Base-by-base conservation (phyloP, 2,329 filamentous ascomycete genomes). In the Fusarium nelsonii region DNA sequence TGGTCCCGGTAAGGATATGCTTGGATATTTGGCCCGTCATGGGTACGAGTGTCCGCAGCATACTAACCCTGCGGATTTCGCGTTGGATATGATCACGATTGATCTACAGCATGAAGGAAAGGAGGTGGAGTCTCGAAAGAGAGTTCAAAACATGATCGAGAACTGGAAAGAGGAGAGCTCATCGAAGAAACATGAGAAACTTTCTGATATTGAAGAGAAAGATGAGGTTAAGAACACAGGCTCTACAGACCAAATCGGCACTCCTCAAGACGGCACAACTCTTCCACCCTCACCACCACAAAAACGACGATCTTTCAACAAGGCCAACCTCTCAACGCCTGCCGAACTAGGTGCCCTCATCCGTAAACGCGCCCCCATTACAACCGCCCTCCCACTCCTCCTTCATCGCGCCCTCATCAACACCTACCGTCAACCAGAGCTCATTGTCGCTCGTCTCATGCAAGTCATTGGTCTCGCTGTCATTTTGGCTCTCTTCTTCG, bases 51-150 rank as follows among this genome's bases (percentile, higher is more conserved):
- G 91, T 72, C 90, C 91, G 0, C 81, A 83, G 15, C 87, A 91
- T 60, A 91, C 90, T 1, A 94, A 94, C 66, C 91, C 92, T 1
- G 91, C 92, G 0, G 92, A 94, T 75, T 94, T 92, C 75, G 91
- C 90, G 0, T 83, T 94, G 9, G 91, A 94, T 71, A 83, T 93
- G 50, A 92, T 94, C 52, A 94, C 91, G 0, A 86, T 94, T 26
- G 90, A 94, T 71, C 81, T 94, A 0, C 91, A 93, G 64, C 85
- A 90, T 40, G 87, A 86, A 33, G 79, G 83, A 2, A 82, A 85
- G 20, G 91, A 94, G 75, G 83, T 82, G 1, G 83, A 87, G 43
- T 92, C 87, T 52, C 84, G 90, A 12, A 83, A 84, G 33, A 87
- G 87, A 52, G 91, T 93, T 0, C 82, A 84, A 40, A 81, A 77